Conservation (phyloP, 1,284 basidiomycete genomes). For the Rhodotorula mucilaginosa region DNA sequence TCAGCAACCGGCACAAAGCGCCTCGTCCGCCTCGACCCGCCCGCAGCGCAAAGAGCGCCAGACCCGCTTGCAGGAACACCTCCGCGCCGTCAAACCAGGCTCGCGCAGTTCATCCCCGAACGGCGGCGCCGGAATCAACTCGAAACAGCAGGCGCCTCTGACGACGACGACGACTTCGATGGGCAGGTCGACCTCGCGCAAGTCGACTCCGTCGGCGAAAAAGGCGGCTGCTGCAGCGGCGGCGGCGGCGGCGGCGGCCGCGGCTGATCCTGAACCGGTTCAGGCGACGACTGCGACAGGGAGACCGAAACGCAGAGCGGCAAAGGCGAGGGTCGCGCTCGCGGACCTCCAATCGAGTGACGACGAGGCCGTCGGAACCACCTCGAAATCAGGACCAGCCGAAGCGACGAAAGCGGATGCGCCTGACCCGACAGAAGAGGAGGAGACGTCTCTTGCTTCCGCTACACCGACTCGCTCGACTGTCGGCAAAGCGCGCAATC, state of each 20-base stretch:
- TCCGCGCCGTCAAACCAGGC: conserved; percentile 28
- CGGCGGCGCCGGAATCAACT: background rate
- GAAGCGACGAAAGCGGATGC: too few species aligned
- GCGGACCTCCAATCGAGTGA: conserved; percentile 10
- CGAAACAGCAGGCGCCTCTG: background rate
- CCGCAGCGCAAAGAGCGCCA: conserved; percentile 25
- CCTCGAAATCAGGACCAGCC: background rate
- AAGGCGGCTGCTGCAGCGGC: background rate
- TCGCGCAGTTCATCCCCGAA: conserved; percentile 7
- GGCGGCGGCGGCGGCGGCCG: background rate
- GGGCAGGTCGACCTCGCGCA: background rate
- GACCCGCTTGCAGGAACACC: conserved; percentile 36
- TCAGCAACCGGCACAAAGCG: background rate
- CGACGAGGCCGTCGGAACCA: background rate
- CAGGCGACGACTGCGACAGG: background rate
- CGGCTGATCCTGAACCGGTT: background rate
- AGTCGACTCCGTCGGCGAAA: background rate
- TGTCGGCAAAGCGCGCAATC: background rate
- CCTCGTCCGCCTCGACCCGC: background rate
- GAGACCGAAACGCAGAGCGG: conserved; percentile 17
- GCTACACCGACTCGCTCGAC: background rate
- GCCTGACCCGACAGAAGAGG: background rate
- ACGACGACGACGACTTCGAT: background rate
- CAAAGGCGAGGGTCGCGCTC: conserved; percentile 17
- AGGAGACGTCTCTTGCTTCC: background rate